Base-by-base conservation (phyloP, 2,329 filamentous ascomycete species). In the Cladosporium sp. region DNA sequence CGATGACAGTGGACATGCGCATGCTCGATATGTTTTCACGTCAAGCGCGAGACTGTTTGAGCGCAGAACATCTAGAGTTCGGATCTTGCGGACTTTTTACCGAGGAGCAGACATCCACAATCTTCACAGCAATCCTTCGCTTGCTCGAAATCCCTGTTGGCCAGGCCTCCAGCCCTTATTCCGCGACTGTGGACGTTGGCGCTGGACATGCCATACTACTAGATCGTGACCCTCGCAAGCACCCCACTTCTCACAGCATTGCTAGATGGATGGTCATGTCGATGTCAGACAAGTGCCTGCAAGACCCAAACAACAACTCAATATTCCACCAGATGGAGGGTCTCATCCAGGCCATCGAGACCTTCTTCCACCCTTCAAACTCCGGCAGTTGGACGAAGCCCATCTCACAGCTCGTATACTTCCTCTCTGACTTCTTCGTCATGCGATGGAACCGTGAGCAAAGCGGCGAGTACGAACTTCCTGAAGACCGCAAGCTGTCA, bases 301-400 rank as follows among this genome's bases (percentile, higher is more conserved):
- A 88, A 37, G 77, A 82, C 15, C 78, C 85, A 24, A 85, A 85
- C 50, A 49, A 54, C 15, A 64, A 64, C 36, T 97, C 91, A 1
- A 82, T 95, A 38, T 71, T 99, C 61, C 82, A 86, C 29, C 89
- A 88, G 57, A 79, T 99, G 4, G 92, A 99, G 68, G 92, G 89
- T 0, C 76, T 99, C 47, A 87, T 99, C 59, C 88, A 97, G 68
- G 93, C 91, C 2, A 86, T 97, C 41, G 93, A 99, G 68, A 99
- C 93, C 1, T 99, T 99, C 70, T 99, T 96, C 76, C 93, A 99
- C 63, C 93, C 93, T 2, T 99, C 93, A 2, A 99, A 99, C 68
- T 88, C 92, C 47, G 93, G 93, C 12, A 76, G 76, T 12, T 99
- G 93, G 93, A 95, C 92, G 1, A 89, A 84, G 61, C 87, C 92